Conservation (phyloP, 108 stramenopile genomes). For the Thalassiosira profunda region DNA sequence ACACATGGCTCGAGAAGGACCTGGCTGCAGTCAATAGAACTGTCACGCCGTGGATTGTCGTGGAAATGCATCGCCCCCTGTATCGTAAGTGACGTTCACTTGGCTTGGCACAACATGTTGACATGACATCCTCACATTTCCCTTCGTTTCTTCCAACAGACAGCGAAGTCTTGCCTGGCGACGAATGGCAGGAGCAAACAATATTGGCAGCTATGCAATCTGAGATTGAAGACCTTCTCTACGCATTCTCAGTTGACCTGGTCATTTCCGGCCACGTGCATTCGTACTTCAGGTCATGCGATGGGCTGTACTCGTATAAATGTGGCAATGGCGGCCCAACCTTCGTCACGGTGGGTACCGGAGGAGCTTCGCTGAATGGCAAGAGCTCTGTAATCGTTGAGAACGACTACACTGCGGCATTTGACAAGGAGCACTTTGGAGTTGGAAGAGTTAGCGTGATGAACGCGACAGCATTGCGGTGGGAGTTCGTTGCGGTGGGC, state of each 20-base stretch:
- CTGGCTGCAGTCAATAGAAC: slow-evolving; percentile 62
- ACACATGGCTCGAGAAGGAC: slow-evolving; percentile 62
- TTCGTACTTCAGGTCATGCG: slow-evolving; percentile 70
- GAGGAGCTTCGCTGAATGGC: slow-evolving; percentile 41
- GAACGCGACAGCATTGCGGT: slow-evolving; percentile 43
- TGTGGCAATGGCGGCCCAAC: slow-evolving; percentile 64
- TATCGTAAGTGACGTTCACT: slow-evolving; percentile 45
- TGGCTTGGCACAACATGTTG: not conserved
- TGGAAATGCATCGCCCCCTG: slow-evolving; percentile 84
- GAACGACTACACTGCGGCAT: slow-evolving; percentile 26
- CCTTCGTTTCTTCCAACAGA: not conserved
- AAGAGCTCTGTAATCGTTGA: not conserved
- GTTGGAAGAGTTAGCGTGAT: slow-evolving; percentile 40
- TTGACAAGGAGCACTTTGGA: slow-evolving; percentile 24
- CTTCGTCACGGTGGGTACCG: slow-evolving; percentile 72
- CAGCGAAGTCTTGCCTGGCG: slow-evolving; percentile 18
- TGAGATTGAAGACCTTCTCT: slow-evolving; percentile 77
- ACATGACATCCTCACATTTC: not conserved
- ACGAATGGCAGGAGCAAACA: slow-evolving; percentile 36
- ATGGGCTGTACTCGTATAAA: slow-evolving; percentile 56
- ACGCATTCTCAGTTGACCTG: slow-evolving; percentile 69
- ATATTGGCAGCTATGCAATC: slow-evolving; percentile 59
- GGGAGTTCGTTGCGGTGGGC: slow-evolving; percentile 49
- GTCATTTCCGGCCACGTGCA: slow-evolving; percentile 85
- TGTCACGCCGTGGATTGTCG: slow-evolving; percentile 83